Conservation (phyloP, 805 yeast genomes). For the Lipomyces sp. region DNA sequence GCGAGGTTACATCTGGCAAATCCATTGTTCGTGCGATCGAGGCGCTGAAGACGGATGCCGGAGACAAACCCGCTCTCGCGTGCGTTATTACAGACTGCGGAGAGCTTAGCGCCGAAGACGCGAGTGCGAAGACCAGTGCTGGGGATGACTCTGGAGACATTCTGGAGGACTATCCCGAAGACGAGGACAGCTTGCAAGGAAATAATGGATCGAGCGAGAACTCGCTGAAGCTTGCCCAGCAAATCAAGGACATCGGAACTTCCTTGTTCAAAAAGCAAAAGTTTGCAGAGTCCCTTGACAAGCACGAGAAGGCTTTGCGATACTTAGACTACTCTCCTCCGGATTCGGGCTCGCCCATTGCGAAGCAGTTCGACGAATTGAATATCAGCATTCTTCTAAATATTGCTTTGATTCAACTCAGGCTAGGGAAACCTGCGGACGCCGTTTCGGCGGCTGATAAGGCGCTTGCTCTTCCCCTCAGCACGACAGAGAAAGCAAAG, state of each 20-base stretch:
- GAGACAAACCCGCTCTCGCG: slow-evolving; percentile 68
- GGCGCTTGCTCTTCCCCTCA: slow-evolving; percentile 58
- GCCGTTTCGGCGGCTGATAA: slow-evolving; percentile 59
- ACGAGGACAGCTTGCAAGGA: slow-evolving; percentile 61
- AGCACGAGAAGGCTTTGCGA: slow-evolving; percentile 69
- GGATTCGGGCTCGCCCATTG: slow-evolving; percentile 42
- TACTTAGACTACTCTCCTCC: slow-evolving; percentile 73
- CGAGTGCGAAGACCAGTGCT: slow-evolving; percentile 29
- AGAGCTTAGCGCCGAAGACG: slow-evolving; percentile 58
- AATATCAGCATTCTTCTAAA: slow-evolving; percentile 64
- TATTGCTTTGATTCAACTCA: slow-evolving; percentile 70
- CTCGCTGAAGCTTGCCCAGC: slow-evolving; percentile 62
- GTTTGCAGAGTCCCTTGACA: slow-evolving; percentile 52
- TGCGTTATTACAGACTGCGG: slow-evolving; percentile 79
- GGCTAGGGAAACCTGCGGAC: slow-evolving; percentile 53
- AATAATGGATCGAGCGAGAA: slow-evolving; percentile 51
- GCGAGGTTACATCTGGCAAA: slow-evolving; percentile 58
- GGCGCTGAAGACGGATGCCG: slow-evolving; percentile 56
- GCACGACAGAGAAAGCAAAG: slow-evolving; percentile 72
- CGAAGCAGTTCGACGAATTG: slow-evolving; percentile 38
- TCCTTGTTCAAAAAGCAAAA: slow-evolving; percentile 65
- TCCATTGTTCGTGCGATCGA: slow-evolving; percentile 59
- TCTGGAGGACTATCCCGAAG: slow-evolving; percentile 71
- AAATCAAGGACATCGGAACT: slow-evolving; percentile 78
- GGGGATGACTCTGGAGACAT: slow-evolving; percentile 82